Conservation (phyloP, 805 yeast species). For the Blastobotrys muscicola region DNA sequence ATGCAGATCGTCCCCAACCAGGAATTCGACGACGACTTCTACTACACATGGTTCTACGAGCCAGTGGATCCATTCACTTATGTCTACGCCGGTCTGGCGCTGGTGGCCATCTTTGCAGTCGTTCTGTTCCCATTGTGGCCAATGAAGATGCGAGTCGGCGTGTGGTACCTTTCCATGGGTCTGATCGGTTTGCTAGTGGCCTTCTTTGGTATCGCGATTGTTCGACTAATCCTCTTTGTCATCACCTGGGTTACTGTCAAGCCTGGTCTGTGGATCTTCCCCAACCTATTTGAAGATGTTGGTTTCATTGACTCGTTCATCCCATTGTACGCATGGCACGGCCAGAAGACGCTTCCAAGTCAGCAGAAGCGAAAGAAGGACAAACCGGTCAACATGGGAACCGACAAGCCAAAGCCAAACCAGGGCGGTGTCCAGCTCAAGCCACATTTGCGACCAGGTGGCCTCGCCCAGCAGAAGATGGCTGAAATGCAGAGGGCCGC, state of each 20-base stretch:
- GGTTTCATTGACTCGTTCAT: conserved; percentile 87
- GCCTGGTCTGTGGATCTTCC: conserved; percentile 91
- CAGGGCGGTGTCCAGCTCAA: conserved; percentile 1
- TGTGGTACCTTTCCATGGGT: conserved; percentile 80
- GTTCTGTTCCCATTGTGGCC: conserved; percentile 96
- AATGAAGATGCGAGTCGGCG: conserved; percentile 72
- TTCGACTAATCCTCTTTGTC: conserved; percentile 62
- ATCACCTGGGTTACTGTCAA: conserved; percentile 48
- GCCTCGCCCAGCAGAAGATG: not conserved
- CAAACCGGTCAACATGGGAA: conserved; percentile 10
- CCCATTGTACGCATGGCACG: conserved; percentile 84
- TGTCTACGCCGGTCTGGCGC: conserved; percentile 52
- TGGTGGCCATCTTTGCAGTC: conserved; percentile 52
- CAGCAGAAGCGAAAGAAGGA: conserved; percentile 13
- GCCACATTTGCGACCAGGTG: not conserved
- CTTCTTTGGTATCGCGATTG: conserved; percentile 68
- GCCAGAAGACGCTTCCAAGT: conserved; percentile 16
- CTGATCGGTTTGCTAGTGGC: conserved; percentile 61
- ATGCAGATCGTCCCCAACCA: conserved; percentile 30
- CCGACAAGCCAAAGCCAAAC: not conserved
- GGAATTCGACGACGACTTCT: conserved; percentile 36
- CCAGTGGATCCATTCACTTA: conserved; percentile 60
- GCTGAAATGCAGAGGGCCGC: too few relatives aligned
- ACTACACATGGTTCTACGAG: conserved; percentile 76
- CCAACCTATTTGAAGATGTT: conserved; percentile 90